Base-by-base conservation (phyloP, 371 early-diverging fungal species). In the Mucor mucedo region DNA sequence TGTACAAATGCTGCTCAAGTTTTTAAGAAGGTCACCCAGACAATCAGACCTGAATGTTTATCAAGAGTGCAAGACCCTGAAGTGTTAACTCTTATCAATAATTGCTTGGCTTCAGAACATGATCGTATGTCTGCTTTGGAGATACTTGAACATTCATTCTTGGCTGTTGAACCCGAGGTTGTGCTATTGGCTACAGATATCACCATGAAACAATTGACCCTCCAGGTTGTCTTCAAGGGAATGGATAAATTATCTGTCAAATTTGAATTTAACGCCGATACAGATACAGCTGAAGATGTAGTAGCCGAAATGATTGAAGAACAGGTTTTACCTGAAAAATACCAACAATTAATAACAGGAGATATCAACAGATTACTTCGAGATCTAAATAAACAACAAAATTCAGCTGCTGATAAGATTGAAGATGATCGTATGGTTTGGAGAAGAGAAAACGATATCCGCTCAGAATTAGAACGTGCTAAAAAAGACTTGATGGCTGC, bases 231-330 rank as follows among this genome's bases (percentile, higher is more conserved):
- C 7, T 93, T 94, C 73, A 91, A 88, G 69, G 93, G 92, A 27
- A 87, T 87, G 79, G 94, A 93, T 70, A 87, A 85, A 58, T 75
- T 89, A 2, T 91, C 94, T 7, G 92, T 96, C 44, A 94, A 93
- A 72, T 97, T 97, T 77, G 91, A 91, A 62, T 96, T 93, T 73
- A 91, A 96, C 72, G 85, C 86, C 4, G 89, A 93, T 49, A 89
- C 87, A 1, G 98, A 97, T 62, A 96, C 96, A 3, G 93, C 95
- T 2, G 95, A 95, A 61, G 91, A 91, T 62, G 95, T 97, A 38
- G 93, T 94, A 1, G 87, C 87, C 16, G 98, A 97, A 70, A 95
- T 97, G 95, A 93, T 94, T 68, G 91, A 89, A 50, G 94, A 94
- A 62, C 78, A 90, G 47, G 92, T 94, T 9, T 79, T 94, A 21